Evolutionary conservation across 306 rosid species (phyloP), one percentile per base, ranked within the genome.

Genomic region (Trifolium dubium): DNA sequence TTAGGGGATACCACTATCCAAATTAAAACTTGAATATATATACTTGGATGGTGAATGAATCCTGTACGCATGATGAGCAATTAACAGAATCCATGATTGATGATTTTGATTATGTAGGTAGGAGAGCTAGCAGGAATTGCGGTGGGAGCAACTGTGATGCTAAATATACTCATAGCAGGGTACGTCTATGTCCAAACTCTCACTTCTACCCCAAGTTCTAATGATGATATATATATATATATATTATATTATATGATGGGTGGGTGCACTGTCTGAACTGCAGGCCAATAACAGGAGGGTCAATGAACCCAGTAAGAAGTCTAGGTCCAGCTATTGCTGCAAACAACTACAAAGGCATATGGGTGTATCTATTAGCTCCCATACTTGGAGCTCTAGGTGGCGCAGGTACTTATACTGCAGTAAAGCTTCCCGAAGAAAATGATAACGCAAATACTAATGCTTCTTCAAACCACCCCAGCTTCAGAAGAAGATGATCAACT

Each of bases 291-390:
- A 67, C 92, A 12, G 97, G 97, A 72, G 97, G 61, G 23, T 93
- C 97, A 63, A 93, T 89, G 98, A 93, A 93, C 83, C 97, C 97
- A 3, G 96, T 86, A 75, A 86, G 96, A 83, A 91, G 92, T 61
- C 70, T 91, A 29, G 98, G 98, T 51, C 97, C 98, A 51, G 98
- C 98, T 13, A 64, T 93, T 39, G 96, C 90, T 0, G 84, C 93
- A 65, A 87, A 89, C 80, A 93, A 93, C 83, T 93, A 80, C 77
- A 86, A 81, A 78, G 96, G 78, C 62, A 89, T 93, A 53, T 93
- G 97, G 98, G 70, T 93, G 5, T 93, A 93, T 86, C 86, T 93
- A 19, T 76, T 87, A 43, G 96, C 92, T 73, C 98, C 98, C 39
- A 62, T 93, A 63, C 83, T 93, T 1, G 97, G 98, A 68, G 91